A percentile compares a stretch with the other conserved stretches of the same genome.
Evolutionary conservation across 2,329 filamentous ascomycete genomes (phyloP).

Genomic region (Venturiaceae sp.): DNA sequence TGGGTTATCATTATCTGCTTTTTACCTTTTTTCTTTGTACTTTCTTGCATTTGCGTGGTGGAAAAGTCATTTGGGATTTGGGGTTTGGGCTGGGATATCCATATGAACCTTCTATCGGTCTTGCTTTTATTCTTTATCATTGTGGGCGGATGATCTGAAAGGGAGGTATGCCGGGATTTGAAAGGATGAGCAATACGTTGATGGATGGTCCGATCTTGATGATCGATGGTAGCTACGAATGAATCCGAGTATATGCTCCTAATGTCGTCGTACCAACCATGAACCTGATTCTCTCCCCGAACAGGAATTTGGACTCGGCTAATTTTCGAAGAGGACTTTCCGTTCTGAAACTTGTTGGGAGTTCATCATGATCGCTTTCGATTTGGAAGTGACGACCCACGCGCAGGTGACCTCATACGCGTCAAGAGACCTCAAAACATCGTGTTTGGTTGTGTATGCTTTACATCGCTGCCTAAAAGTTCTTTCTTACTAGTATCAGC

Average conservation of each 20-base stretch:
- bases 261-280: no score
- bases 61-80: not conserved
- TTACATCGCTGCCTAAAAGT: no score
- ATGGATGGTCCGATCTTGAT: not conserved
- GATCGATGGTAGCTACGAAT: not conserved
- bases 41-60: not conserved
- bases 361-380: no score
- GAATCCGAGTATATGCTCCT: not conserved
- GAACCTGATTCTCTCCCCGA: no score
- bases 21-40: not conserved
- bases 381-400: no score
- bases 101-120: not conserved
- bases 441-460: no score
- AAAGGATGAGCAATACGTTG: not conserved
- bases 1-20: not conserved
- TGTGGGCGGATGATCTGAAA: not conserved
- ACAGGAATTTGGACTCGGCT: no score
- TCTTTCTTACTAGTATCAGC: no score
- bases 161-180: not conserved
- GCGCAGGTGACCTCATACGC: no score
- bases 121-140: not conserved
- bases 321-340: no score
- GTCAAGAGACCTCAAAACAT: no score
- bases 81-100: not conserved
- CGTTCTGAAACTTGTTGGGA: no score